phyloP scores from a whole-genome alignment of 176 grass and related monocot genomes.

The Zoysia pacifica region DNA sequence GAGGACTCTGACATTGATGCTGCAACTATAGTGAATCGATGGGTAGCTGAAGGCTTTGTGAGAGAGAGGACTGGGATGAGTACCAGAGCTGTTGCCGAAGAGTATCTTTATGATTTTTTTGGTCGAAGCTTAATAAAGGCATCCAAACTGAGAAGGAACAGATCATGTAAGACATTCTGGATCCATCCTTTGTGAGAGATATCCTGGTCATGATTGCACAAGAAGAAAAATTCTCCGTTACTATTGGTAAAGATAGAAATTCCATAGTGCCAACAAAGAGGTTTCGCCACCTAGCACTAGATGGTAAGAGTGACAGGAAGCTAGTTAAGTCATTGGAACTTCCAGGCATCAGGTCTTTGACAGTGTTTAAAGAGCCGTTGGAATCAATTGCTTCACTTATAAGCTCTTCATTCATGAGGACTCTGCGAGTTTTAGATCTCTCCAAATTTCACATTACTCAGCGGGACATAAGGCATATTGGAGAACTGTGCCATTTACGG shows the following conservation, averaged over 20 bases:
- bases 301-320: background rate
- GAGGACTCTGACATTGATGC: background rate
- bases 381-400: background rate
- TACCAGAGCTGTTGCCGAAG: background rate
- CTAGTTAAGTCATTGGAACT: conserved; percentile 6
- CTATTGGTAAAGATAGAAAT: background rate
- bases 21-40: background rate
- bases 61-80: conserved; percentile 8
- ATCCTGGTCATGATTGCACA: conserved; percentile 23
- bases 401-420: background rate
- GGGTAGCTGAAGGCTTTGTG: conserved; percentile 9
- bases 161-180: background rate
- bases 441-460: background rate
- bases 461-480: background rate
- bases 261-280: background rate
- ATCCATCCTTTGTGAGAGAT: conserved; percentile 19
- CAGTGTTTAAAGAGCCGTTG: conserved; percentile 8
- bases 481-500: background rate
- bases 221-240: conserved; percentile 1
- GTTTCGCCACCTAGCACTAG: background rate
- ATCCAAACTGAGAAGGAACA: background rate
- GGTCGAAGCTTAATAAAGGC: background rate
- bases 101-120: background rate
- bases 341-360: background rate
- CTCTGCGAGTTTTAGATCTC: background rate